Percentiles rank a stretch among this genome's conserved stretches.
These are phyloP conservation scores for Trichomonascus vanleenenianus DNA, from an alignment of 805 yeast genomes.

Conservation along the genomic window DNA sequence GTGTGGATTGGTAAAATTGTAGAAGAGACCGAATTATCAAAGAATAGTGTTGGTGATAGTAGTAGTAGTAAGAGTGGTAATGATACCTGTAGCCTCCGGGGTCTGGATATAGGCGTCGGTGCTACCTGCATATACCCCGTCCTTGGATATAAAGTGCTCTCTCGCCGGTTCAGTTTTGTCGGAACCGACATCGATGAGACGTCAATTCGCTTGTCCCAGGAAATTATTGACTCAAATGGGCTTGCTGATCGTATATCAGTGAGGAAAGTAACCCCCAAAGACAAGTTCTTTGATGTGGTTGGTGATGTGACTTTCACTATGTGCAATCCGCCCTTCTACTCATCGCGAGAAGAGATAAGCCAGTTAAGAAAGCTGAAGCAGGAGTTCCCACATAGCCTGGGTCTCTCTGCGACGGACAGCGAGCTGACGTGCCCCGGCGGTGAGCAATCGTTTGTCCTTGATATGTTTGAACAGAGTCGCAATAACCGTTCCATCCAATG, in stretches of 20 bases:
- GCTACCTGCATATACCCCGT: constrained; percentile 41
- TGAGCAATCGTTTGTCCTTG: constrained; percentile 34
- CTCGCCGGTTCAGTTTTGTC: constrained; percentile 17
- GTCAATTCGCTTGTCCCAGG: constrained; percentile 28
- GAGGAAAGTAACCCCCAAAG: neutral
- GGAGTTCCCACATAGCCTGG: constrained; percentile 13
- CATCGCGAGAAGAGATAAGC: constrained; percentile 29
- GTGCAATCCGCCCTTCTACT: constrained; percentile 51
- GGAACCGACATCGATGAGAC: constrained; percentile 38
- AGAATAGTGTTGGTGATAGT: too few species aligned
- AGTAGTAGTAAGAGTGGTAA: neutral
- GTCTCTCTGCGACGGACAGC: constrained; percentile 23
- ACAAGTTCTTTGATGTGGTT: neutral
- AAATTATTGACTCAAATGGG: constrained; percentile 25
- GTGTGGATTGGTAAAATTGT: constrained; percentile 23
- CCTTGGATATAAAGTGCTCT: constrained; percentile 26
- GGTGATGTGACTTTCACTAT: constrained; percentile 28
- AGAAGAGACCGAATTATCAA: constrained; percentile 13
- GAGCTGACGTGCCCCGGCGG: constrained; percentile 43
- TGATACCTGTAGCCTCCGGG: neutral
- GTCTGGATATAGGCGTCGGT: constrained; percentile 42
- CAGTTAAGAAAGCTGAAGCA: constrained; percentile 22
- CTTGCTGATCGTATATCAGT: constrained; percentile 9
- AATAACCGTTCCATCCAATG: constrained; percentile 22
- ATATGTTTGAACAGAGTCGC: constrained; percentile 31